Base-by-base conservation (phyloP, 176 grass and related monocot species). In the Musa beccarii region DNA sequence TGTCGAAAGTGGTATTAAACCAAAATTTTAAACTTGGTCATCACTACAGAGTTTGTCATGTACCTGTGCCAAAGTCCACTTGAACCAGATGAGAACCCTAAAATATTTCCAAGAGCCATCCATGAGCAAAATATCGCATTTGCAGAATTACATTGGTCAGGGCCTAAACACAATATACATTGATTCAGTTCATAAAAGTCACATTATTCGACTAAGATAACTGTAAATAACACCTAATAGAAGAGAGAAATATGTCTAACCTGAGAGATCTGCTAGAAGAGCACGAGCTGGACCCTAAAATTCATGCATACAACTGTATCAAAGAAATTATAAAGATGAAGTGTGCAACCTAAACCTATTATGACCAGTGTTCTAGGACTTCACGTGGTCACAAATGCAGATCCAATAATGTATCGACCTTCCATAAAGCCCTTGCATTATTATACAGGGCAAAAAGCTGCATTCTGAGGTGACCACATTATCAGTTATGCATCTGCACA, bases 41-140 rank as follows among this genome's bases (percentile, higher is more conserved):
- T 43, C 34, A 29, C 12, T 25, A 16, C 7, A 68, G 25, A 68
- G 65, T 68, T 68, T 17, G 19, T n/a, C 43, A 70, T 61, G 78
- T 86, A 99, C 95, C 79, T 99, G 83, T 94, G 95, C 90, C 95
- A 99, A 52, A 89, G 80, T 34, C 91, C 76, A 7, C 88, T 94
- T 2, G 88, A 86, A 64, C 95, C 95, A 79, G 91, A 73, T 56
- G 88, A 99, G 83, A 94, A 99, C 6, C 95, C 95, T 76, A 94
- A 80, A 75, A 89, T 56, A 68, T 99, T 99, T 69, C 95, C 95
- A 67, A 99, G 82, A 78, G 88, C 95, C 95, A 99, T 99, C 95
- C 95, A 99, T 78, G 91, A 94, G 78, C 95, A 99, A 79, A 94
- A 99, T 91, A 99, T 99, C n/a, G 95, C 91, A 79, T 99, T 99